A percentile compares a stretch with the other conserved stretches of the same genome.
Conservation (phyloP, 2,329 filamentous ascomycete genomes). For the Domatiomyces globalis region DNA sequence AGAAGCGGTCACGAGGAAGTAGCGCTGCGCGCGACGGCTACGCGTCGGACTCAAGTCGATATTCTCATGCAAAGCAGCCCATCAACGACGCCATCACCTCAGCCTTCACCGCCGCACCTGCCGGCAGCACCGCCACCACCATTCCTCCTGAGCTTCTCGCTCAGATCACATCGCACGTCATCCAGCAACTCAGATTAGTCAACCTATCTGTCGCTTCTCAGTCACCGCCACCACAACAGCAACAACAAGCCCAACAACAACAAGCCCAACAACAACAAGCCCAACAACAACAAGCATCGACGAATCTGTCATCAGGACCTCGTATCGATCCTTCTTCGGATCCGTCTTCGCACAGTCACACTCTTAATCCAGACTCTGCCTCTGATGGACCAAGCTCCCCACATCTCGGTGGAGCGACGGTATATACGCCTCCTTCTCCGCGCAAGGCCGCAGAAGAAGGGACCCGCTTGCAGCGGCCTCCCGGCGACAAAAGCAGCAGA, state of each 20-base stretch:
- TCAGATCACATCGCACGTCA: slow-evolving; percentile 45
- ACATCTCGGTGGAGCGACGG: slow-evolving; percentile 26
- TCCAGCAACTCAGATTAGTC: slow-evolving; percentile 42
- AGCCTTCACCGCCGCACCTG: slow-evolving; percentile 39
- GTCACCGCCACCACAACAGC: not conserved
- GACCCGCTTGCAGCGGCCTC: slow-evolving; percentile 15
- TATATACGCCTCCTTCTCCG: slow-evolving; percentile 45
- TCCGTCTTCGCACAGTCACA: slow-evolving; percentile 11
- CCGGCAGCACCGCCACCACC: slow-evolving; percentile 27
- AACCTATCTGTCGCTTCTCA: slow-evolving; percentile 23
- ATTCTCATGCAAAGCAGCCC: slow-evolving; percentile 26
- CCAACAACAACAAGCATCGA: slow-evolving; percentile 16
- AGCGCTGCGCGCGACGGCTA: slow-evolving; percentile 2
- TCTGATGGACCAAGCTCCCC: slow-evolving; percentile 31
- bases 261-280: slow-evolving; percentile 12
- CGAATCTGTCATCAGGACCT: not conserved
- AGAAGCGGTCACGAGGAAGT: not conserved
- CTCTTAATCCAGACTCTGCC: slow-evolving; percentile 24
- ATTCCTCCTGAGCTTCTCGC: slow-evolving; percentile 48
- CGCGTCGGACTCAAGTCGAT: slow-evolving; percentile 7
- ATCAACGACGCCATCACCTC: slow-evolving; percentile 45
- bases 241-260: no score
- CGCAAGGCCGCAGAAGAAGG: slow-evolving; percentile 18
- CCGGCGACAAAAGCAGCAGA: slow-evolving; percentile 25
- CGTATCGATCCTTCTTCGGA: slow-evolving; percentile 3